Percentiles rank a stretch among this genome's conserved stretches.
Conservation (phyloP, 768 basidiomycete genomes). For the Favolaschia claudopus region DNA sequence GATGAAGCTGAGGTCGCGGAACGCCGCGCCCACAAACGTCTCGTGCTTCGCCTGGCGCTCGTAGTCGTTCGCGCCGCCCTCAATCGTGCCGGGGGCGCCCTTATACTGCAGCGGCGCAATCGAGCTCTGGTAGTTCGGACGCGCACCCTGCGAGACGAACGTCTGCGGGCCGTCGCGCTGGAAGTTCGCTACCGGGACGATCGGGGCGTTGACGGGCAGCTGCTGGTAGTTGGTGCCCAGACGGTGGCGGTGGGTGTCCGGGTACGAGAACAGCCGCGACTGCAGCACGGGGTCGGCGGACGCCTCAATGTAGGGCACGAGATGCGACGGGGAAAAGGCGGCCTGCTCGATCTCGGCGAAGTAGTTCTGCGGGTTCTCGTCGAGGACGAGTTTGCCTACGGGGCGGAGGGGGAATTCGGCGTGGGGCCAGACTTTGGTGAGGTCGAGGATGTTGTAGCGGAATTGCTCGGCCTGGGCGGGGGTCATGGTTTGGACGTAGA, state of each 20-base stretch:
- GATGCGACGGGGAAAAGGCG: conserved; percentile 90
- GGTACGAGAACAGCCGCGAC: conserved; percentile 94
- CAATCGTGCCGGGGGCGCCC: conserved; percentile 52
- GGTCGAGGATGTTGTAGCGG: conserved; percentile 89
- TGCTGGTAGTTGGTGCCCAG: conserved; percentile 85
- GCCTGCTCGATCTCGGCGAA: conserved; percentile 94
- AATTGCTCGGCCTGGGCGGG: conserved; percentile 88
- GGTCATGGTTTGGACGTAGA: conserved; percentile 95
- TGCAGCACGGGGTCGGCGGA: conserved; percentile 94
- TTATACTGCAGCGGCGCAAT: conserved; percentile 77
- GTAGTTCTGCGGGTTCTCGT: conserved; percentile 85
- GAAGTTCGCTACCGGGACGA: conserved; percentile 84
- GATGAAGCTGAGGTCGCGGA: conserved; percentile 73
- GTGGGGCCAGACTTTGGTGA: conserved; percentile 95
- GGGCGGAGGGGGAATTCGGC: conserved; percentile 86
- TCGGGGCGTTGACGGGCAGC: conserved; percentile 85
- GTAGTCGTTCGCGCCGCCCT: conserved; percentile 48
- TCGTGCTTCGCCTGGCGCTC: conserved; percentile 66
- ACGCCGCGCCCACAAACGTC: conserved; percentile 75
- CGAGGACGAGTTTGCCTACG: conserved; percentile 84
- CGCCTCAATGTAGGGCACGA: conserved; percentile 88
- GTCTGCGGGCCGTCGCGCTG: conserved; percentile 83
- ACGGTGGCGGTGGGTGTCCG: conserved; percentile 87
- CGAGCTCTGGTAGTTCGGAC: conserved; percentile 89
- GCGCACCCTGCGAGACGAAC: conserved; percentile 79